Percentiles rank a stretch among this genome's conserved stretches.
Conservation (phyloP, 768 basidiomycete genomes). For the Naematelia aurantialba region DNA sequence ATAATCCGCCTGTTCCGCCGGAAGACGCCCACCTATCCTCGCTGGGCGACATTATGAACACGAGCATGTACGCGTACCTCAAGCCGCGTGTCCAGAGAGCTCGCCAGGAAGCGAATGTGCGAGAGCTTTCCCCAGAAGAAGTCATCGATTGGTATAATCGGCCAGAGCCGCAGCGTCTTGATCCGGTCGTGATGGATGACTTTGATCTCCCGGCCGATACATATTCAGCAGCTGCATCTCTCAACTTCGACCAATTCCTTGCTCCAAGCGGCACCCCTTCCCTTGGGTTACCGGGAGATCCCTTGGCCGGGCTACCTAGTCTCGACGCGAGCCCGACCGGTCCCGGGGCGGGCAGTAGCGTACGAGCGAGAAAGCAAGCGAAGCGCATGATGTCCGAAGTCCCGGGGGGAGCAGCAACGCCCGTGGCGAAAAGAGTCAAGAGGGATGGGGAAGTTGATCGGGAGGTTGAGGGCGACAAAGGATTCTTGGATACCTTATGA, state of each 20-base stretch:
- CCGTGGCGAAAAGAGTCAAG: slow-evolving; percentile 26
- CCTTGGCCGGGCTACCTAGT: not conserved
- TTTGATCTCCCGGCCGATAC: slow-evolving; percentile 9
- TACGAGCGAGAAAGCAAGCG: slow-evolving; percentile 28
- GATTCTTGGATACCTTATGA: slow-evolving; percentile 19
- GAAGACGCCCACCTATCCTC: slow-evolving; percentile 19
- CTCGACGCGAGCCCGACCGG: slow-evolving; percentile 1
- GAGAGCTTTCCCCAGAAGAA: slow-evolving; percentile 10
- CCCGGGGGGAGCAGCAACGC: slow-evolving; percentile 35
- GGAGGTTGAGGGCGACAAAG: slow-evolving; percentile 19
- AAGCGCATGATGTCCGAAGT: slow-evolving; percentile 23
- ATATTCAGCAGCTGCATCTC: not conserved
- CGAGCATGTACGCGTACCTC: slow-evolving; percentile 12
- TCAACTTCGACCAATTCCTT: not conserved
- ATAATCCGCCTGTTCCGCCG: slow-evolving; percentile 38
- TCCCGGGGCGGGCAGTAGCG: slow-evolving; percentile 19
- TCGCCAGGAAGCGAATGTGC: slow-evolving; percentile 8
- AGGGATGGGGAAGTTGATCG: slow-evolving; percentile 8
- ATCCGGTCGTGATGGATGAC: slow-evolving; percentile 2
- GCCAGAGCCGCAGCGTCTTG: not conserved
- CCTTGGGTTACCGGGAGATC: not conserved
- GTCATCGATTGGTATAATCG: slow-evolving; percentile 20
- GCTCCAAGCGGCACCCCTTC: not conserved
- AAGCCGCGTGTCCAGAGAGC: slow-evolving; percentile 12
- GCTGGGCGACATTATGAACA: slow-evolving; percentile 23